A percentile compares a stretch with the other conserved stretches of the same genome.
phyloP scores from a whole-genome alignment of 2,329 filamentous ascomycete species.

The Talaromyces pinophilus region DNA sequence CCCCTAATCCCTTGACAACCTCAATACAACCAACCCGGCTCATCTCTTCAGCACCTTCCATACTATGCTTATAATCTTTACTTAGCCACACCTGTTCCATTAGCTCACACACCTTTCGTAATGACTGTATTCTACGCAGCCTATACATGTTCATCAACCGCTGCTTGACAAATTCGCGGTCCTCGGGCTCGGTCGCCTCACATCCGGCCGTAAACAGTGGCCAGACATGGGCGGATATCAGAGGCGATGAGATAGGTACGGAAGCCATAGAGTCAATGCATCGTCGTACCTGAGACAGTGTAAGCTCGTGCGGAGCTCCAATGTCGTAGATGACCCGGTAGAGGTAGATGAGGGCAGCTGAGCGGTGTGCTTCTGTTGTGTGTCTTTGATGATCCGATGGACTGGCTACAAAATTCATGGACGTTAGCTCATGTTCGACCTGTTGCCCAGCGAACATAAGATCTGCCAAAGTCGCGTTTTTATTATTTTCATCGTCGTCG shows the following conservation, averaged over 20 bases:
- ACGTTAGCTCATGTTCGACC: not conserved
- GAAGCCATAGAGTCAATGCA: not conserved
- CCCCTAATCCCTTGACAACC: not conserved
- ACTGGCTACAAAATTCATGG: not conserved
- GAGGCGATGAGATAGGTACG: not conserved
- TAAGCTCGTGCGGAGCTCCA: not conserved
- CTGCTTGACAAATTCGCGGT: not conserved
- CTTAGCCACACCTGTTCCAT: conserved; percentile 8
- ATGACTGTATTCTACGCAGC: not conserved
- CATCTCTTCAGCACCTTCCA: conserved; percentile 6
- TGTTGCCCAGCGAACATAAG: not conserved
- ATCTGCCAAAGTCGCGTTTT: not conserved
- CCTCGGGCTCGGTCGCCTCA: not conserved
- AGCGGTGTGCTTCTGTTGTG: not conserved
- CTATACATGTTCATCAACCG: not conserved
- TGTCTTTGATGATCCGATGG: not conserved
- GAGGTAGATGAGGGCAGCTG: not conserved
- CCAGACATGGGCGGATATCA: not conserved
- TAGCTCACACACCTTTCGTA: not conserved
- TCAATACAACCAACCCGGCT: conserved; percentile 9
- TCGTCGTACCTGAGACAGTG: not conserved
- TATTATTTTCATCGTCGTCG: not conserved
- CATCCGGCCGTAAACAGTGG: not conserved
- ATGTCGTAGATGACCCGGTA: not conserved
- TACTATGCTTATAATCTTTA: not conserved